These are phyloP conservation scores for Scedosporium apiospermum DNA, from an alignment of 2,329 filamentous ascomycete species.

Conservation along the genomic window DNA sequence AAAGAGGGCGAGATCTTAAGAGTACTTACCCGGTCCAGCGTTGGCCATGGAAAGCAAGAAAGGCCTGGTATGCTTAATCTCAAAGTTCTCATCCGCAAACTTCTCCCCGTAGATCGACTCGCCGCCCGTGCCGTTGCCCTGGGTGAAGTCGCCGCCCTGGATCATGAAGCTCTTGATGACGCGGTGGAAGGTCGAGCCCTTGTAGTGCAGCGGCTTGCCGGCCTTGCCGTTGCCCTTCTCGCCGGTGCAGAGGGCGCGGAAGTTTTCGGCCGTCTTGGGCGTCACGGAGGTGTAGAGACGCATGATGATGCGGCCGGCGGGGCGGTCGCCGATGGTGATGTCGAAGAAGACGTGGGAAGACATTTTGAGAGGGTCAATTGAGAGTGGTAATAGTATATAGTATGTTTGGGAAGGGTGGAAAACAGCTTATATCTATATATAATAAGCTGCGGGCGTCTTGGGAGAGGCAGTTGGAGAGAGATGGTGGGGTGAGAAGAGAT, in stretches of 20 bases:
- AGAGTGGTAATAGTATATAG: conserved; percentile 3
- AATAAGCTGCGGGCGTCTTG: too few relatives aligned
- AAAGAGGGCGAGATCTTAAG: background rate
- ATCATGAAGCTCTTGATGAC: conserved; percentile 99
- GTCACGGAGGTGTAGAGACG: conserved; percentile 72
- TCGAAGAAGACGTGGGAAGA: conserved; percentile 82
- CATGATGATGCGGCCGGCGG: conserved; percentile 72
- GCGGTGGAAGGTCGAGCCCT: conserved; percentile 86
- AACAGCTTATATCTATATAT: too few relatives aligned
- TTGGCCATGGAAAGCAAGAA: conserved; percentile 98
- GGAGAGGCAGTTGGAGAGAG: background rate
- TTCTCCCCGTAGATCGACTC: conserved; percentile 97
- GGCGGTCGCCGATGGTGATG: conserved; percentile 67
- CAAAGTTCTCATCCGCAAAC: conserved; percentile 95
- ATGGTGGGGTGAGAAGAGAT: background rate
- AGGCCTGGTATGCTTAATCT: conserved; percentile 81
- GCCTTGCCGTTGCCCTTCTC: conserved; percentile 79
- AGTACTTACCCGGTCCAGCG: conserved; percentile 67
- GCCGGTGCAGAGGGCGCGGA: conserved; percentile 86
- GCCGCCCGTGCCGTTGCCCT: conserved; percentile 86
- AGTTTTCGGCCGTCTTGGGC: conserved; percentile 94
- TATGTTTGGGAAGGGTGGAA: background rate
- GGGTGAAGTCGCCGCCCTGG: conserved; percentile 94
- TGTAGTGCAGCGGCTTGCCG: conserved; percentile 85
- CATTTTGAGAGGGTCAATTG: conserved; percentile 21